phyloP scores from a whole-genome alignment of 179 eudicot species.

The Silene vulgaris region DNA sequence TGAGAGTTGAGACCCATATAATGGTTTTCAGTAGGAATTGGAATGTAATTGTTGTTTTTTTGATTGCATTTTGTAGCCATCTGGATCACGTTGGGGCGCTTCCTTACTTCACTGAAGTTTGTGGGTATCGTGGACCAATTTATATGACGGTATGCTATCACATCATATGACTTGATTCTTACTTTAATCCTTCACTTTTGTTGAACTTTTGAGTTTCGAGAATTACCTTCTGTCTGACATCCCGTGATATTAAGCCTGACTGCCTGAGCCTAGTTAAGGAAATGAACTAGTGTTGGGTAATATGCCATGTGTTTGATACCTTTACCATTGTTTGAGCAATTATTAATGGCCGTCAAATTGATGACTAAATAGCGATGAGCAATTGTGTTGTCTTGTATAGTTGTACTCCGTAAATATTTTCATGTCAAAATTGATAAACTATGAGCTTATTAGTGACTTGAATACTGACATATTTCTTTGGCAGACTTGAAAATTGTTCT shows the following conservation, averaged over 20 bases:
- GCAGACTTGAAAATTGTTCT: not conserved
- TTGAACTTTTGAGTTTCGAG: not conserved
- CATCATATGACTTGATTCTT: not conserved
- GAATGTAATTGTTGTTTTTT: constrained; percentile 4
- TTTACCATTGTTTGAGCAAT: not conserved
- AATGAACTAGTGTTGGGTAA: not conserved
- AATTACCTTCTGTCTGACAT: not conserved
- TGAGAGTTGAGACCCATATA: not conserved
- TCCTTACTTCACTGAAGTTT: constrained; percentile 90
- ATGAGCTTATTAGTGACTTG: not conserved
- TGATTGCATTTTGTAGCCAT: constrained; percentile 47
- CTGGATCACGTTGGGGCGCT: constrained; percentile 91
- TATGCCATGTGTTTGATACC: not conserved
- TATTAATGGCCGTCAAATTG: not conserved
- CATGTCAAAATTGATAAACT: not conserved
- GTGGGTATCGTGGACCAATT: constrained; percentile 87
- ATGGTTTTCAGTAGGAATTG: not conserved
- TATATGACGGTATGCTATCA: constrained; percentile 72
- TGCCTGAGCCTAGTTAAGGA: not conserved
- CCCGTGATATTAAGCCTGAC: not conserved
- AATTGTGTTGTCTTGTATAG: not conserved
- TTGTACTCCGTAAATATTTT: not conserved
- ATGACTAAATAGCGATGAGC: too few species aligned
- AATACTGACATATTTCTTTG: not conserved
- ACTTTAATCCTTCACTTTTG: not conserved